Base-by-base conservation (phyloP, 805 yeast genomes). In the Lipomyces sp. region DNA sequence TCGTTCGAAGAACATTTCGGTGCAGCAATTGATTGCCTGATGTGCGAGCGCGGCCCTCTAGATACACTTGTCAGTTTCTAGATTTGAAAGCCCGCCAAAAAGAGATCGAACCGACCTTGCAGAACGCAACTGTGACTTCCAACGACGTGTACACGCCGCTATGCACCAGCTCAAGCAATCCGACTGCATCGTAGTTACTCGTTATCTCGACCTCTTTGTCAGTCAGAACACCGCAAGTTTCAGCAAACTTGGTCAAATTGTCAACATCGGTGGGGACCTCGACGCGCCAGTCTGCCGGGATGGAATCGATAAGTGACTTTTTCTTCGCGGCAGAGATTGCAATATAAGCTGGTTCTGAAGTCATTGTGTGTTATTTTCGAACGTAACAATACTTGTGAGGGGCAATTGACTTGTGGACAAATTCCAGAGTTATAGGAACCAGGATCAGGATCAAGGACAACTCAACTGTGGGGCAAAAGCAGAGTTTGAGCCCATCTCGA, bases 211-310 rank as follows among this genome's bases (percentile, higher is more conserved):
- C 72, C 67, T 84, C 86, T 59, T 71, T 66, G 15, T 71, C 73
- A 2, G 81, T 69, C 18, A 80, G 67, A n/a, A 78, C 75, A 1
- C 83, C 82, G 54, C 80, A 74, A 6, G 75, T 65, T 29, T 70
- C 72, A 33, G 82, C 80, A 80, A 80, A 79, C 45, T 74, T 55
- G 11, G 77, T 67, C 24, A 82, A 82, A 65, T 71, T 67, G 60
- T 80, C 85, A 48, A 79, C 81, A 4, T 73, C 68, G 61, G 69
- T 69, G 50, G 69, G 59, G 32, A 63, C 74, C 8, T 81, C 78
- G 34, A 80, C 72, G 29, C 77, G 71, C 88, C 88, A 85, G 67
- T 83, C 81, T 8, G 72, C 66, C 18, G 81, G 78, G 75, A 85
- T 80, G 57, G 79, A 77, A 5, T 78, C 73, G 59, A 83, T 79